Evolutionary conservation across 2,329 filamentous ascomycete species (phyloP).

Genomic region (Monosporascus sp.): DNA sequence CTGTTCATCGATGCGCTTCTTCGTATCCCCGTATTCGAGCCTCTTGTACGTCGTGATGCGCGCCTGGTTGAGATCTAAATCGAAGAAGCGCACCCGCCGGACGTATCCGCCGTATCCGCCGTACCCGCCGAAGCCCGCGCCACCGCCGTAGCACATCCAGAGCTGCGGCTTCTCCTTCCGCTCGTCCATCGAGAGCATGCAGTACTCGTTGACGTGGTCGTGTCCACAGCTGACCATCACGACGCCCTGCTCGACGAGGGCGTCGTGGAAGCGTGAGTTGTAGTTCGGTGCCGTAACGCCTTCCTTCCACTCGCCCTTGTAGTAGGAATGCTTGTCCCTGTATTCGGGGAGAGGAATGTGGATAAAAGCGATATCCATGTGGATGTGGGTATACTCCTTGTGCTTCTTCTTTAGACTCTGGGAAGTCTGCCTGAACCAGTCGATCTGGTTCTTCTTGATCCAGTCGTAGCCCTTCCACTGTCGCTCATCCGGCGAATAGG

Average conservation of each 20-base stretch:
- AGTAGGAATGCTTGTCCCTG: constrained; percentile 50
- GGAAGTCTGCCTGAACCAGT: constrained; percentile 85
- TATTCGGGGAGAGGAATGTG: constrained; percentile 96
- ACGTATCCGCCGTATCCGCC: constrained; percentile 84
- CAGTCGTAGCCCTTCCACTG: constrained; percentile 94
- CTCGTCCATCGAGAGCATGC: constrained; percentile 60
- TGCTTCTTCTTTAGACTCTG: constrained; percentile 70
- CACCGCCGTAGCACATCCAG: constrained; percentile 98
- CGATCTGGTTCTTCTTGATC: constrained; percentile 89
- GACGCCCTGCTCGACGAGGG: constrained; percentile 78
- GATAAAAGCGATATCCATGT: constrained; percentile 95
- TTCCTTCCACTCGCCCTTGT: constrained; percentile 73
- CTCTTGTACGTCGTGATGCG: constrained; percentile 91
- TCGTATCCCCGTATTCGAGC: constrained; percentile 61
- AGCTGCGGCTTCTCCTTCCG: constrained; percentile 58
- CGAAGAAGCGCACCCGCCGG: constrained; percentile 80
- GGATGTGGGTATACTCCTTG: constrained; percentile 79
- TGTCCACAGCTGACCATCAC: constrained; percentile 88
- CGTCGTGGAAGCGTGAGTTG: constrained; percentile 91
- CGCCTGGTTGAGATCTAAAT: constrained; percentile 87
- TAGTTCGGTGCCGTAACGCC: constrained; percentile 80
- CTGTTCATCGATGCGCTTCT: constrained; percentile 55
- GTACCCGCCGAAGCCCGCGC: constrained; percentile 89
- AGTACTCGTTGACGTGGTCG: constrained; percentile 97
- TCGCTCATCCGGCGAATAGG: constrained; percentile 84